Percentiles rank a stretch among this genome's conserved stretches.
Conservation (phyloP, 116 monocot species). For the Cymodocea nodosa region DNA sequence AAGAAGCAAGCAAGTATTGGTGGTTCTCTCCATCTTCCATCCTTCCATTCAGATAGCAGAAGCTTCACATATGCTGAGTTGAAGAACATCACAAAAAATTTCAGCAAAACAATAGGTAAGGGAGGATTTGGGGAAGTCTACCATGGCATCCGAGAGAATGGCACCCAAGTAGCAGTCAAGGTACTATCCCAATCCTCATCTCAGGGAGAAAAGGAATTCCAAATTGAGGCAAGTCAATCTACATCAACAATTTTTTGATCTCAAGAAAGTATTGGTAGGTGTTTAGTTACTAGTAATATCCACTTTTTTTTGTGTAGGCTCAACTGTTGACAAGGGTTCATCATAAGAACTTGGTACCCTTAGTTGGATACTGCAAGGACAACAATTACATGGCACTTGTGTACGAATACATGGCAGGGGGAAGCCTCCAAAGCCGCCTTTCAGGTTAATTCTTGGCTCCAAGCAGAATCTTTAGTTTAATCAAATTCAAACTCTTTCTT, state of each 20-base stretch:
- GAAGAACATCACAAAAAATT: constrained; percentile 8
- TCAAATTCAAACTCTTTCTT: too few species aligned
- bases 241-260: not conserved
- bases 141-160: constrained; percentile 2
- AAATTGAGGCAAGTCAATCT: constrained; percentile 1
- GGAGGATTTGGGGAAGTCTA: constrained; percentile 8
- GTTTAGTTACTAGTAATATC: not conserved
- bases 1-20: too few species aligned
- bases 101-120: not conserved
- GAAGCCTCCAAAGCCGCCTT: constrained; percentile 5
- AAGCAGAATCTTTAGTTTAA: too few species aligned
- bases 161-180: not conserved
- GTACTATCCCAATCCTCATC: constrained; percentile 7
- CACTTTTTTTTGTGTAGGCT: not conserved
- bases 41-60: not conserved
- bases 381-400: not conserved
- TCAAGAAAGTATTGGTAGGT: not conserved
- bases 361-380: constrained; percentile 7
- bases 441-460: too few species aligned
- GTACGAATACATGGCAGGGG: constrained; percentile 7
- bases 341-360: constrained; percentile 8
- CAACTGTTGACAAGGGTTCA: constrained; percentile 7
- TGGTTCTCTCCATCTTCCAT: too few species aligned
- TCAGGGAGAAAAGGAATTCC: constrained; percentile 10
- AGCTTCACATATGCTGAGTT: constrained; percentile 2